These are phyloP conservation scores for Astrothelium subdiscretum DNA, from an alignment of 495 filamentous ascomycete genomes.

Conservation along the genomic window DNA sequence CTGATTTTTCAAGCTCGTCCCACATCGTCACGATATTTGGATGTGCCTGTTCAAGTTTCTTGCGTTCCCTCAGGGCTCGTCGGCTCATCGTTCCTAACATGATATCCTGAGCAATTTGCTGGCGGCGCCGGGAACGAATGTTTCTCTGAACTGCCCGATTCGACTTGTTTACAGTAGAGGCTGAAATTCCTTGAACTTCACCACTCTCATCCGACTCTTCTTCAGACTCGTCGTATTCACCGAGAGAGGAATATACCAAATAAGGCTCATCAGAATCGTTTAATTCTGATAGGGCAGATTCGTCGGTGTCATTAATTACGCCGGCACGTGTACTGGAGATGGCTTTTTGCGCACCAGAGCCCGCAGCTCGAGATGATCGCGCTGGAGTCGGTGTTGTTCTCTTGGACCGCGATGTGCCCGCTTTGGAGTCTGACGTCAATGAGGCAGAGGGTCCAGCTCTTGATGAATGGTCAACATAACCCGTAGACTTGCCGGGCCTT, in stretches of 20 bases:
- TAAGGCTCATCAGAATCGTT: neutral
- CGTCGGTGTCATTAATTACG: neutral
- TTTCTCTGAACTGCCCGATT: neutral
- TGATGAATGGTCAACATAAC: neutral
- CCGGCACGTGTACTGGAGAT: neutral
- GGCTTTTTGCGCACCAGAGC: neutral
- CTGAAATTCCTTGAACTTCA: neutral
- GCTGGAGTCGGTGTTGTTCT: neutral
- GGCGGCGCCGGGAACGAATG: slow-evolving; percentile 7
- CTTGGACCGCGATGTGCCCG: neutral
- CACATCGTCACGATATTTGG: slow-evolving; percentile 75
- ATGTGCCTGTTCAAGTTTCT: slow-evolving; percentile 62
- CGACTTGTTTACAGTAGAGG: neutral
- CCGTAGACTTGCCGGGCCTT: neutral
- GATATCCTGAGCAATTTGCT: slow-evolving; percentile 9
- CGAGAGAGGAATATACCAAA: neutral
- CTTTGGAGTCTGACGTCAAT: no score
- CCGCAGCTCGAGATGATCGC: neutral
- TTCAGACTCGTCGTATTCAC: slow-evolving; percentile 1
- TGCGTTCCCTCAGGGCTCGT: slow-evolving; percentile 36
- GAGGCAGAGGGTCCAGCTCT: neutral
- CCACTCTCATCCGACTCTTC: neutral
- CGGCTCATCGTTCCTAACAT: slow-evolving; percentile 18
- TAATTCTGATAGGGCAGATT: slow-evolving; percentile 1
- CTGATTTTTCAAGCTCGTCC: slow-evolving; percentile 55